Percentiles rank a stretch among this genome's conserved stretches.
Evolutionary conservation across 2,329 filamentous ascomycete genomes (phyloP).

Genomic region (Mycogone perniciosa): DNA sequence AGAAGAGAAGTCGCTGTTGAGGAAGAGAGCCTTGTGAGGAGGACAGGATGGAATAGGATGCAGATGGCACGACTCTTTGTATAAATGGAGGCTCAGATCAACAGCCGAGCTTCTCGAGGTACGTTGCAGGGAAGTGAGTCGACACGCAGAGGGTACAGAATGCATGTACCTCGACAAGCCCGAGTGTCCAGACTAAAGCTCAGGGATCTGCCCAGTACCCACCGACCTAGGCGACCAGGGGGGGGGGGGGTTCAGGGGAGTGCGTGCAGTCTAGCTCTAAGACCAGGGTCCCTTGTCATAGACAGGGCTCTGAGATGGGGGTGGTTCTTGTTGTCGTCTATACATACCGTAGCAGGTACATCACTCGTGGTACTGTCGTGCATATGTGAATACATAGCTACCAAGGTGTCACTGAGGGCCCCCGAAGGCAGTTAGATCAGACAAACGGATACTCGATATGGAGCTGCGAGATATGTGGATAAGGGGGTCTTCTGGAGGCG

Average conservation of each 20-base stretch:
- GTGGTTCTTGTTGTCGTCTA: background rate
- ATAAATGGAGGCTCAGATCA: conserved; percentile 16
- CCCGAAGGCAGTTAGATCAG: conserved; percentile 8
- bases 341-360: conserved; percentile 15
- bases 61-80: conserved; percentile 18
- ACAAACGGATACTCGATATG: background rate
- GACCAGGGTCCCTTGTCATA: conserved; percentile 10
- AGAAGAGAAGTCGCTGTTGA: conserved; percentile 6
- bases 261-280: conserved; percentile 4
- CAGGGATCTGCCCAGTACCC: conserved; percentile 15
- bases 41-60: conserved; percentile 5
- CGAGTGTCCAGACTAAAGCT: conserved; percentile 6
- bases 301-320: conserved; percentile 11
- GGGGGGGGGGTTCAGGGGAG: conserved; percentile 17
- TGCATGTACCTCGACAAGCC: conserved; percentile 10
- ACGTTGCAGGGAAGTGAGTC: conserved; percentile 12
- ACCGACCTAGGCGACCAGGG: conserved; percentile 10
- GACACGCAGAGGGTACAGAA: conserved; percentile 8
- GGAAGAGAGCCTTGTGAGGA: conserved; percentile 10
- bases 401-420: conserved; percentile 17
- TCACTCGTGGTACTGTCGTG: conserved; percentile 20
- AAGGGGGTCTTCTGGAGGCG: conserved; percentile 5
- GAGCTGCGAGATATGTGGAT: background rate
- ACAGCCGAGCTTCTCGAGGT: conserved; percentile 14
- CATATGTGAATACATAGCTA: conserved; percentile 27